These are phyloP conservation scores for Lachancea dasiensis DNA, from an alignment of 805 yeast species.

Conservation along the genomic window DNA sequence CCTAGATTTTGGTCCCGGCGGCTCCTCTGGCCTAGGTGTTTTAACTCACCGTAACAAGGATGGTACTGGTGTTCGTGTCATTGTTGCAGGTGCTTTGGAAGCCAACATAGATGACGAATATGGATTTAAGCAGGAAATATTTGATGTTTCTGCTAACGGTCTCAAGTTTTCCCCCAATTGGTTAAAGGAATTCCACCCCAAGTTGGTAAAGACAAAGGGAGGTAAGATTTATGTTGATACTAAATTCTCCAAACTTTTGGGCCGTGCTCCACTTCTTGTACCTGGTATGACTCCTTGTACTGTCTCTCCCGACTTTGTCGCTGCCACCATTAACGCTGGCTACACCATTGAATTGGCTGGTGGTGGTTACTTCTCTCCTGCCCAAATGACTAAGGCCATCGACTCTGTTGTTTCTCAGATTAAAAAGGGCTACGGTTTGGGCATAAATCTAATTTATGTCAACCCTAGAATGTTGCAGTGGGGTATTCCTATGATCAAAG, in stretches of 20 bases:
- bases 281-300: slow-evolving; percentile 99
- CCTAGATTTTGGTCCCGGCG: slow-evolving; percentile 98
- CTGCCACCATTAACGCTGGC: slow-evolving; percentile 93
- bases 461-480: slow-evolving; percentile 97
- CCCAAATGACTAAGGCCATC: slow-evolving; percentile 66
- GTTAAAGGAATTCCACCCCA: slow-evolving; percentile 84
- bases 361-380: slow-evolving; percentile 90
- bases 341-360: slow-evolving; percentile 98
- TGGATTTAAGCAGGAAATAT: slow-evolving; percentile 93
- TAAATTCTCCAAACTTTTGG: slow-evolving; percentile 83
- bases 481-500: slow-evolving; percentile 95
- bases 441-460: slow-evolving; percentile 89
- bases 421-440: slow-evolving; percentile 83
- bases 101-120: slow-evolving; percentile 69
- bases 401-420: slow-evolving; percentile 62
- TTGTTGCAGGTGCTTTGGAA: slow-evolving; percentile 89
- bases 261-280: slow-evolving; percentile 93
- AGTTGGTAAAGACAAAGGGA: slow-evolving; percentile 63
- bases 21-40: slow-evolving; percentile 92
- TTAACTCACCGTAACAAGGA: slow-evolving; percentile 96
- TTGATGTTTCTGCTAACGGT: slow-evolving; percentile 58
- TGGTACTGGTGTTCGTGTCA: slow-evolving; percentile 94
- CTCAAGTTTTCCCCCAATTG: slow-evolving; percentile 85
- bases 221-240: slow-evolving; percentile 87
- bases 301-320: slow-evolving; percentile 87